Evolutionary conservation across 306 rosid genomes (phyloP).

Genomic region (Amphicarpaea edgeworthii): DNA sequence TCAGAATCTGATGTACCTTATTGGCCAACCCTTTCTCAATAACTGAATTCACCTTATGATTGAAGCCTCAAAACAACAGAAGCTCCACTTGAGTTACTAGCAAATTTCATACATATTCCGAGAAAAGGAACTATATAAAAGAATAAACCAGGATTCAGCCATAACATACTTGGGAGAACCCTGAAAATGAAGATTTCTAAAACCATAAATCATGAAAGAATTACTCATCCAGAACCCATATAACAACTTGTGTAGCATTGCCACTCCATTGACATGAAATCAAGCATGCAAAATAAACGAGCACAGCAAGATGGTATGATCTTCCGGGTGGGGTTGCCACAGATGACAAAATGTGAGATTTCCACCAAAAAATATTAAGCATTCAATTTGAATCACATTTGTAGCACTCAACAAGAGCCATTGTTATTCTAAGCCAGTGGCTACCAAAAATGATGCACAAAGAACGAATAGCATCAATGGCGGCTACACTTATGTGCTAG

Average conservation of each 20-base stretch:
- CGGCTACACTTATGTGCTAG: slow-evolving; percentile 10
- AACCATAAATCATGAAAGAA: not conserved
- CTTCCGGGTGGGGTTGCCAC: not conserved
- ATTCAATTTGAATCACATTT: not conserved
- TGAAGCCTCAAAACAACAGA: not conserved
- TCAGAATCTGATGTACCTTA: not conserved
- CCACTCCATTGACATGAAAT: not conserved
- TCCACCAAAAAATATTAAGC: not conserved
- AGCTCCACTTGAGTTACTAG: not conserved
- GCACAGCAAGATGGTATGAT: not conserved
- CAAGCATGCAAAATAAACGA: not conserved
- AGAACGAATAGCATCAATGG: slow-evolving; percentile 38
- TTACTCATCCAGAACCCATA: not conserved
- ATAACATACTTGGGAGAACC: not conserved
- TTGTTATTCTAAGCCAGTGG: not conserved
- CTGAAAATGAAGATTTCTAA: not conserved
- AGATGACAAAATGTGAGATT: not conserved
- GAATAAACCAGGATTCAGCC: not conserved
- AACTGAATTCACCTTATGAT: not conserved
- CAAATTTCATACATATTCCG: not conserved
- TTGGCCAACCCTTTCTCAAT: not conserved
- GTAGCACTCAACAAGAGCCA: not conserved
- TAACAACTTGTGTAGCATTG: not conserved
- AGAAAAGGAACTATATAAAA: not conserved
- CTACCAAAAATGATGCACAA: slow-evolving; percentile 2